Percentiles rank a stretch among this genome's conserved stretches.
Conservation (phyloP, 176 grass and related monocot genomes). For the Metroxylon sagu region DNA sequence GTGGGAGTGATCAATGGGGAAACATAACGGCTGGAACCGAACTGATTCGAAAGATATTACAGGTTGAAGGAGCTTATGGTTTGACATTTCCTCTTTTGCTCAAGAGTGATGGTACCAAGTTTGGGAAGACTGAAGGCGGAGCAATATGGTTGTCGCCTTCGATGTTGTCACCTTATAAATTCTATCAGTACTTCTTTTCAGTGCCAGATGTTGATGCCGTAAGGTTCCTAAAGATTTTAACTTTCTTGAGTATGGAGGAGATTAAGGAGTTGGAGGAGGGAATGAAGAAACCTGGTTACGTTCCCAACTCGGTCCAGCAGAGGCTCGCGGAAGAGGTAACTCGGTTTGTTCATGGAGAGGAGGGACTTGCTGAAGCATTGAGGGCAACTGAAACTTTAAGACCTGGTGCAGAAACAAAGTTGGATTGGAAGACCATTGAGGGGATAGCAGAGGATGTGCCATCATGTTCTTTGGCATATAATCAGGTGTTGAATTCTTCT, state of each 20-base stretch:
- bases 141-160: conserved; percentile 69
- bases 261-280: conserved; percentile 65
- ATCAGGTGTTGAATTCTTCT: conserved; percentile 68
- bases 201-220: conserved; percentile 69
- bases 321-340: conserved; percentile 95
- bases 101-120: conserved; percentile 80
- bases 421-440: conserved; percentile 72
- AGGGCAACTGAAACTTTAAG: conserved; percentile 75
- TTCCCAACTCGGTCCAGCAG: conserved; percentile 62
- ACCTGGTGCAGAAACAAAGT: conserved; percentile 55
- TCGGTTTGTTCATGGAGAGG: conserved; percentile 74
- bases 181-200: conserved; percentile 80
- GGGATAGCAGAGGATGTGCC: conserved; percentile 80
- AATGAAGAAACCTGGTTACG: conserved; percentile 68
- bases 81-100: conserved; percentile 85
- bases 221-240: conserved; percentile 76
- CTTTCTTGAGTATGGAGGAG: conserved; percentile 70
- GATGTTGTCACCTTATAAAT: conserved; percentile 86
- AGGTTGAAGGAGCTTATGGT: conserved; percentile 73
- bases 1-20: conserved; percentile 97
- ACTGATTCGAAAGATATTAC: conserved; percentile 84
- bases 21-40: conserved; percentile 79
- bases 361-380: conserved; percentile 73
- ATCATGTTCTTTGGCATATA: conserved; percentile 59
- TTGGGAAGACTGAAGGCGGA: conserved; percentile 83